Evolutionary conservation across 352 stramenopile species (phyloP).

Genomic region (Thraustochytrium sp.): DNA sequence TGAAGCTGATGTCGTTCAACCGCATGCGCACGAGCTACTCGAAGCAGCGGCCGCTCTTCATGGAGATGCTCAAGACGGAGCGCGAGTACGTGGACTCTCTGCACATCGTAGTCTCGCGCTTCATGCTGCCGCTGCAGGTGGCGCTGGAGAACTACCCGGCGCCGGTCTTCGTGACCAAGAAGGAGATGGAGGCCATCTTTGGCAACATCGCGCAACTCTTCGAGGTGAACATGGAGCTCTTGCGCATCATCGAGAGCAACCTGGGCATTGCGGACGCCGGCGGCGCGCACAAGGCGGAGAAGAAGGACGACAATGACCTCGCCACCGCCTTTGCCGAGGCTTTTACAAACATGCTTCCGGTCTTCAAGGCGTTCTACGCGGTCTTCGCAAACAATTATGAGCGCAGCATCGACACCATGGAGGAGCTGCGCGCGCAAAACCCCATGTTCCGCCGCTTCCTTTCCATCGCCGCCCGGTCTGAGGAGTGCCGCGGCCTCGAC

Average conservation of each 20-base stretch:
- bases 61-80: conserved; percentile 48
- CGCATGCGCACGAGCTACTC: background rate
- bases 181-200: conserved; percentile 47
- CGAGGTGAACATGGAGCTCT: conserved; percentile 45
- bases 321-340: conserved; percentile 43
- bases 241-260: conserved; percentile 37
- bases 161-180: conserved; percentile 13
- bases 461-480: background rate
- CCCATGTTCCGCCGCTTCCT: conserved; percentile 35
- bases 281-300: background rate
- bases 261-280: conserved; percentile 1
- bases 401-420: background rate
- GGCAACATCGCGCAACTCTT: conserved; percentile 46
- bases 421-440: conserved; percentile 9
- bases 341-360: conserved; percentile 42
- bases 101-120: conserved; percentile 41
- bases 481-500: background rate
- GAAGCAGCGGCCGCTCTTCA: conserved; percentile 30
- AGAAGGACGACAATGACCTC: conserved; percentile 14
- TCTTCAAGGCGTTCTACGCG: conserved; percentile 46
- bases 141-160: conserved; percentile 31
- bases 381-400: conserved; percentile 46
- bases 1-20: conserved; percentile 11
- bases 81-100: conserved; percentile 34
- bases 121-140: conserved; percentile 45